Base-by-base conservation (phyloP, 306 rosid genomes). In the Myrica gale region DNA sequence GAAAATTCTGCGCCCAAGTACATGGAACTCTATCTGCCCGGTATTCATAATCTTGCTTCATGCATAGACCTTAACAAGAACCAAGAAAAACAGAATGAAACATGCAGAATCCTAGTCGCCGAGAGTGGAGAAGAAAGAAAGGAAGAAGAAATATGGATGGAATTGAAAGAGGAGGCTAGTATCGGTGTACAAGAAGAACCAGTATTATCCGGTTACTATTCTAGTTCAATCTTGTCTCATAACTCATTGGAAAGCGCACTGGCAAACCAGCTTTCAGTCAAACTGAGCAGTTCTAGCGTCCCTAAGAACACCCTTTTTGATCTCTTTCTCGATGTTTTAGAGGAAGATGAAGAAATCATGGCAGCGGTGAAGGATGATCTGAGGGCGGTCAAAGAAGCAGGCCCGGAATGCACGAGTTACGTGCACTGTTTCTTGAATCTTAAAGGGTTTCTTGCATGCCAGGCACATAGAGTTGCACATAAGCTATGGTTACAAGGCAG, bases 381-480 rank as follows among this genome's bases (percentile, higher is more conserved):
- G 37, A 68, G 32, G 44, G 83, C 74, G 4, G 82, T 41, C 2
- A 78, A 68, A 23, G 74, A 78, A 26, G 58, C 82, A 74, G 86
- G 73, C 74, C 80, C 82, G n/a, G 78, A 82, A 16, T 62, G 77
- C 39, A 55, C 56, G 9, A 78, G 68, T 4, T 71, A 69, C 39
- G 73, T 52, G 48, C 83, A 69, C 20, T 74, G 80, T 39, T 69
- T 69, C 43, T 62, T 75, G 54, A 74, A 74, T 46, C 60, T 66
- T 46, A 69, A 82, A 69, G 80, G 86, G 21, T 82, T 82, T 63
- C 83, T 60, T 5, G 82, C 83, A 7, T 61, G 77, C 55, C 83
- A 83, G 48, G 76, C 86, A 1, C 78, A 83, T 53, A 37, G 86
- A 17, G 74, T 70, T 17, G 83, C 86, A 15, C 83, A 83, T 58